A percentile compares a stretch with the other conserved stretches of the same genome.
Evolutionary conservation across 495 filamentous ascomycete species (phyloP).

Genomic region (Daldinia grandis): DNA sequence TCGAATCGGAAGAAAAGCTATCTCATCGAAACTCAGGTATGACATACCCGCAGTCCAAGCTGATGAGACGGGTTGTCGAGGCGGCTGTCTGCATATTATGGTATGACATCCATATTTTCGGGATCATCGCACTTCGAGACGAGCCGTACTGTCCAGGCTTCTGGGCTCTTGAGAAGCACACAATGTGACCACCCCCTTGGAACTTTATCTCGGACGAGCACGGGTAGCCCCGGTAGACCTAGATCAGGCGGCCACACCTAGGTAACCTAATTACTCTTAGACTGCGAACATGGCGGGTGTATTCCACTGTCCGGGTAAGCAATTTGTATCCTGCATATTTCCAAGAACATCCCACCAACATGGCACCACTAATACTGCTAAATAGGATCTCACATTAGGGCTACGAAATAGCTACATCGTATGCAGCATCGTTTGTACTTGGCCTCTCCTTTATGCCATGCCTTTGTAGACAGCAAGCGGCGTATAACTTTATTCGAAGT

Average conservation of each 20-base stretch:
- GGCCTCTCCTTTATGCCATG: not conserved
- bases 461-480: not conserved
- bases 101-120: slow-evolving; percentile 25
- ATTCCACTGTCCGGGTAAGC: slow-evolving; percentile 17
- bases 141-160: slow-evolving; percentile 12
- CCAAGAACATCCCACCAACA: slow-evolving; percentile 22
- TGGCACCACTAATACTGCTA: slow-evolving; percentile 31
- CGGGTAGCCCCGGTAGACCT: slow-evolving; percentile 16
- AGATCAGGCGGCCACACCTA: slow-evolving; percentile 33
- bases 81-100: slow-evolving; percentile 31
- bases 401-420: slow-evolving; percentile 16
- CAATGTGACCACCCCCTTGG: slow-evolving; percentile 12
- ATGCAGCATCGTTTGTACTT: slow-evolving; percentile 16
- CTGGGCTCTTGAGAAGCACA: slow-evolving; percentile 18
- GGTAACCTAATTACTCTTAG: slow-evolving; percentile 18
- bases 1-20: slow-evolving; percentile 30
- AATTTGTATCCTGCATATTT: slow-evolving; percentile 25
- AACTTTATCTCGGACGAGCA: slow-evolving; percentile 16
- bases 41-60: slow-evolving; percentile 17
- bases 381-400: slow-evolving; percentile 22
- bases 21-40: slow-evolving; percentile 22
- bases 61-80: slow-evolving; percentile 33
- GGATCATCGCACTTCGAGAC: slow-evolving; percentile 19
- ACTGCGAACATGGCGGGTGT: slow-evolving; percentile 8
- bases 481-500: slow-evolving; percentile 15